Evolutionary conservation across 2,329 filamentous ascomycete species (phyloP).

Genomic region (Aureobasidium pullulans): DNA sequence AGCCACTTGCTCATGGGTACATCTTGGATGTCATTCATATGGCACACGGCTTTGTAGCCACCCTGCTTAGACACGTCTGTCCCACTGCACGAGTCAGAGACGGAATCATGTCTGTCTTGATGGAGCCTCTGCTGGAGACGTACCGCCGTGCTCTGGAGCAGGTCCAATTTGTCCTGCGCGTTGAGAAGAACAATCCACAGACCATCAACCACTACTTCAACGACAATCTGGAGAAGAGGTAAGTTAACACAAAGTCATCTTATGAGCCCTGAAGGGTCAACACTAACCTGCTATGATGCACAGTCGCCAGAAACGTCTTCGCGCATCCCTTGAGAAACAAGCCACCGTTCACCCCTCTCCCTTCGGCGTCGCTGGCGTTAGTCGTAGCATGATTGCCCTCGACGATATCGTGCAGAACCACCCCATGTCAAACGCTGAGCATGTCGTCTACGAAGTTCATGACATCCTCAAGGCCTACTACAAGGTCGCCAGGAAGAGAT

Average conservation of each 20-base stretch:
- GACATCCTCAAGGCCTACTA: conserved; percentile 57
- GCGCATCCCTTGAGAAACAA: conserved; percentile 13
- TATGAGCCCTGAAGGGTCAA: no score
- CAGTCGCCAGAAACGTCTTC: conserved; percentile 19
- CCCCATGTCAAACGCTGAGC: conserved; percentile 31
- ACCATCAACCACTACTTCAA: conserved; percentile 51
- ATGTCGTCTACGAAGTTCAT: conserved; percentile 47
- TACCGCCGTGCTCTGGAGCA: conserved; percentile 47
- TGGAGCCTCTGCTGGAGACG: conserved; percentile 37
- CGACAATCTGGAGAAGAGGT: conserved; percentile 36
- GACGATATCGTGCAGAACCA: conserved; percentile 18
- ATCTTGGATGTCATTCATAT: conserved; percentile 44
- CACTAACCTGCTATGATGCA: neutral
- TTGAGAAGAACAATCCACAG: conserved; percentile 42
- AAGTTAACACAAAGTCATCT: neutral
- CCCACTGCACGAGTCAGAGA: conserved; percentile 36
- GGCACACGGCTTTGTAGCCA: conserved; percentile 47
- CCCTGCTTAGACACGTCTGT: conserved; percentile 38
- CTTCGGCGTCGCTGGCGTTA: neutral
- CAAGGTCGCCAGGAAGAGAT: conserved; percentile 51
- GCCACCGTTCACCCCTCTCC: conserved; percentile 4
- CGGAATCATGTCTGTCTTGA: conserved; percentile 38
- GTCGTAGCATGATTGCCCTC: conserved; percentile 18
- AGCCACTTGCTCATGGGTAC: conserved; percentile 40
- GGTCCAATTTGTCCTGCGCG: conserved; percentile 43